These are phyloP conservation scores for Wickerhamomyces strasburgensis DNA, from an alignment of 805 yeast genomes.

Conservation along the genomic window DNA sequence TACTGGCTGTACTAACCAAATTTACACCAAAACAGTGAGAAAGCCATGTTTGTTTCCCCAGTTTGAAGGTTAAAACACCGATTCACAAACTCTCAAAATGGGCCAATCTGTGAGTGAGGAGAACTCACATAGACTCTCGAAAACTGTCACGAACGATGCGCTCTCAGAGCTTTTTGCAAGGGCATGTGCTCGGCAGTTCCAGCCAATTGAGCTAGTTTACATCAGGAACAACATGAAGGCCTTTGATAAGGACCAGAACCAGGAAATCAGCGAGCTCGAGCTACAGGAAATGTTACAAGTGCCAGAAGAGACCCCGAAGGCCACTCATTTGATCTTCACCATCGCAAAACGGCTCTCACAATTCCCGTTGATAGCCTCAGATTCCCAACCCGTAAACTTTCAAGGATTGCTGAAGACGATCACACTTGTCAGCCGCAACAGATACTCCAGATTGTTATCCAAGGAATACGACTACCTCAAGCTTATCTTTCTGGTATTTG, in stretches of 20 bases:
- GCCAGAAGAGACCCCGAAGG: slow-evolving; percentile 28
- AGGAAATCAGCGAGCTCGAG: slow-evolving; percentile 23
- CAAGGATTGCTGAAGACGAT: slow-evolving; percentile 40
- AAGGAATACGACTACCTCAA: slow-evolving; percentile 36
- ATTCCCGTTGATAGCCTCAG: slow-evolving; percentile 40
- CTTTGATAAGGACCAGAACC: slow-evolving; percentile 20
- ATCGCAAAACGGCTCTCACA: slow-evolving; percentile 39
- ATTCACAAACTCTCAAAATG: slow-evolving; percentile 9
- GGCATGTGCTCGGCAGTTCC: slow-evolving; percentile 28
- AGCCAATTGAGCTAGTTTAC: slow-evolving; percentile 32
- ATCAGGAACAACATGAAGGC: slow-evolving; percentile 20
- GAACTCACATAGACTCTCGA: not conserved
- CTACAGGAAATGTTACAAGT: slow-evolving; percentile 31
- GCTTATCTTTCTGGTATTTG: slow-evolving; percentile 45
- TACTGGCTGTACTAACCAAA: no score
- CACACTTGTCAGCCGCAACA: slow-evolving; percentile 38
- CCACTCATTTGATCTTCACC: slow-evolving; percentile 33
- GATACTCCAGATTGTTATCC: slow-evolving; percentile 33
- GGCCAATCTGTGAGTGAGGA: slow-evolving; percentile 22
- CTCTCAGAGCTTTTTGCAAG: slow-evolving; percentile 26
- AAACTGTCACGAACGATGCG: slow-evolving; percentile 18
- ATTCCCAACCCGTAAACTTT: slow-evolving; percentile 25
- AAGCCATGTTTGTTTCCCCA: no score
- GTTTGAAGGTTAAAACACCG: not conserved
- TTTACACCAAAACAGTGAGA: no score